Evolutionary conservation across 805 yeast genomes (phyloP), one percentile per base, ranked within the genome.

Genomic region (Naumovozyma baii): DNA sequence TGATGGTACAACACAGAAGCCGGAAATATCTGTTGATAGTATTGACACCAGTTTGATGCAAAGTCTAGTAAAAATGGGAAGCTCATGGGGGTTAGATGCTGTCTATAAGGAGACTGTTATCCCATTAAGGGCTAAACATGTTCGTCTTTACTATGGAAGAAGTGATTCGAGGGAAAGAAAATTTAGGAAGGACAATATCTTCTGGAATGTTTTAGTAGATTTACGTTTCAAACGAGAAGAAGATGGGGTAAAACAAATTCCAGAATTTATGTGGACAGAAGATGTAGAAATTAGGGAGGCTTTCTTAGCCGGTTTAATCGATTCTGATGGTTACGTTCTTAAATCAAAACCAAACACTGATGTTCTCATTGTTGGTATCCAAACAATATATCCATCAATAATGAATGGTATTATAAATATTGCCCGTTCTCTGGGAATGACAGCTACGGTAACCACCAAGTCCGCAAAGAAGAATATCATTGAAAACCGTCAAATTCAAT

Each of bases 361-460:
- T 18, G 39, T 43, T 32, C 43, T 39, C 33, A 46, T 46, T 32
- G 68, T 62, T 12, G 45, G 61, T 28, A 52, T 67, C 26, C 52
- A 54, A 30, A 66, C 69, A 4, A 44, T 47, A 17, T 52, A 52
- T 46, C 41, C 55, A 14, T 54, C 56, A 12, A 56, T 67, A 37
- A 45, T 62, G 52, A 58, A 63, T 29, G 70, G 68, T 22, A 46
- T 64, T 38, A 59, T 62, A 8, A 50, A 52, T 35, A 44, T 68
- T 31, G 66, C 69, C 17, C 66, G 73, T 42, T 70, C 74, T 8
- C 51, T 69, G 18, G 74, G 75, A 46, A 59, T 70, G 35, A 43
- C 47, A 7, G 64, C 50, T 9, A 55, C 67, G 9, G 63, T 55
- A n/a, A 45, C 56, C 3, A 47, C 57, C 14, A 51, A 58, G 32